phyloP scores from a whole-genome alignment of 352 stramenopile genomes.

The Phytophthora hybrid region DNA sequence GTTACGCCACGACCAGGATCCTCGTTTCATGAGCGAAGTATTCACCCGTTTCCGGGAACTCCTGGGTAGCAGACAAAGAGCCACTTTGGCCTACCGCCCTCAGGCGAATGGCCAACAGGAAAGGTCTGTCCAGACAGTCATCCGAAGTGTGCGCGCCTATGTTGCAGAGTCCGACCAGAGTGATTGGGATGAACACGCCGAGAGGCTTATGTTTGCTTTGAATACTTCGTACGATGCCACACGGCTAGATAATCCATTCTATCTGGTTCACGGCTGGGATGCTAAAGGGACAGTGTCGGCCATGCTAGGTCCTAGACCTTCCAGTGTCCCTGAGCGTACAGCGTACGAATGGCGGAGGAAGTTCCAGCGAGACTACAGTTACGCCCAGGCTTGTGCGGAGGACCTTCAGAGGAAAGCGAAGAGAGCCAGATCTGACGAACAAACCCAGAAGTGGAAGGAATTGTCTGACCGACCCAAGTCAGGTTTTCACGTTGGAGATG shows the following conservation, averaged over 20 bases:
- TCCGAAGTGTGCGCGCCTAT: conserved; percentile 25
- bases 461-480: not conserved
- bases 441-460: not conserved
- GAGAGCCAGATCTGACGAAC: not conserved
- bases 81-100: conserved; percentile 39
- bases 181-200: conserved; percentile 41
- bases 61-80: conserved; percentile 23
- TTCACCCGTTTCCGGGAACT: conserved; percentile 39
- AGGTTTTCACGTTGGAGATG: not conserved
- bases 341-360: conserved; percentile 10
- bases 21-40: conserved; percentile 35
- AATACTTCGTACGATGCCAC: conserved; percentile 23
- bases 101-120: conserved; percentile 50
- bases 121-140: conserved; percentile 37
- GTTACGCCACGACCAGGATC: conserved; percentile 37
- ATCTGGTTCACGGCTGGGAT: conserved; percentile 30
- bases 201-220: not conserved
- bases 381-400: conserved; percentile 2
- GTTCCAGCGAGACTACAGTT: conserved; percentile 6
- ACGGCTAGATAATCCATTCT: conserved; percentile 17
- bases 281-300: conserved; percentile 5
- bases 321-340: not conserved
- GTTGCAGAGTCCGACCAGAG: conserved; percentile 27
- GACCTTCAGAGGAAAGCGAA: conserved; percentile 10
- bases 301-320: not conserved